Evolutionary conservation across 805 yeast species (phyloP).

Genomic region (Wilhelminamyces savonicus): DNA sequence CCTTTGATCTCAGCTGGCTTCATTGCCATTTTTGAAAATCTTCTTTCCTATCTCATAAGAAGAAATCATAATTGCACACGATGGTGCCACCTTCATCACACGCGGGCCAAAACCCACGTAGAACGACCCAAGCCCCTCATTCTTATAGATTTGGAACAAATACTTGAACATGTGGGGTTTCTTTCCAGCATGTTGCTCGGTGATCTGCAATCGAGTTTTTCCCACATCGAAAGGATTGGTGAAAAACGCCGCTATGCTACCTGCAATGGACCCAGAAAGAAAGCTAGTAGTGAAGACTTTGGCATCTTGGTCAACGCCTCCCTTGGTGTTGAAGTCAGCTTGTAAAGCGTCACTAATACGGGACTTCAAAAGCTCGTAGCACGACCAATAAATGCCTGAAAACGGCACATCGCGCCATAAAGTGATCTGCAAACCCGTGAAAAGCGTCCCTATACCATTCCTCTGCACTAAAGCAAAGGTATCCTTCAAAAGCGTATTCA

Average conservation of each 20-base stretch:
- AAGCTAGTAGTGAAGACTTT: constrained; percentile 59
- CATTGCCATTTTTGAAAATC: no score
- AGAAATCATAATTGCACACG: constrained; percentile 98
- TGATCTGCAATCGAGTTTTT: constrained; percentile 77
- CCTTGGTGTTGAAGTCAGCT: constrained; percentile 14
- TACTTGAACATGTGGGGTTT: constrained; percentile 61
- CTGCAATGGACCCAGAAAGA: constrained; percentile 77
- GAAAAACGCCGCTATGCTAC: constrained; percentile 74
- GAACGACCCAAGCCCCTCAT: constrained; percentile 79
- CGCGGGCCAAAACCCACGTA: constrained; percentile 86
- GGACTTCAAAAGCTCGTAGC: constrained; percentile 52
- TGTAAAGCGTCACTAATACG: constrained; percentile 14
- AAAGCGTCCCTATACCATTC: constrained; percentile 60
- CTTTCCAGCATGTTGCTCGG: constrained; percentile 14
- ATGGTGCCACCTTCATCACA: constrained; percentile 86
- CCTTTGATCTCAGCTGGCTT: no score
- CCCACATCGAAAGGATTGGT: constrained; percentile 98
- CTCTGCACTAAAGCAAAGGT: constrained; percentile 42
- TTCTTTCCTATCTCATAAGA: constrained; percentile 86
- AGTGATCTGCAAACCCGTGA: constrained; percentile 82
- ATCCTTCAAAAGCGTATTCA: constrained; percentile 47
- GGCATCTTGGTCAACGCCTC: constrained; percentile 20
- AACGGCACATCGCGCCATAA: constrained; percentile 98
- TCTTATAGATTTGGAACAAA: constrained; percentile 53
- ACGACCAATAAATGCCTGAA: constrained; percentile 90